Evolutionary conservation across 495 filamentous ascomycete species (phyloP), one percentile per base, ranked within the genome.

Genomic region (Xylaria intraflava): DNA sequence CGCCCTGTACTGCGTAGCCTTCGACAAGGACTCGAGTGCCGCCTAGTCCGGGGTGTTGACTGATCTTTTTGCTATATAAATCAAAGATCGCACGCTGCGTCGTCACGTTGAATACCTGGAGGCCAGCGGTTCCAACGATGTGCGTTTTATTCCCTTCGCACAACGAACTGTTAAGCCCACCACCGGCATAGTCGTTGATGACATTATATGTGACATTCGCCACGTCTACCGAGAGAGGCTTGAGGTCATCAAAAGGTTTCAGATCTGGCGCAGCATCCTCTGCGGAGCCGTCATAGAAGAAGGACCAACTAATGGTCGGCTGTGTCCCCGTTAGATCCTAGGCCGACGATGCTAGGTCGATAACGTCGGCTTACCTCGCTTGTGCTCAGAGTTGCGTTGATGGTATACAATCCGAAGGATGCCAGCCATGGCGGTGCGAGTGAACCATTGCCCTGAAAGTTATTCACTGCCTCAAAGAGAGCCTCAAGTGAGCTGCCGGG

Each of bases 361-460:
- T 4, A 29, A 29, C 27, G 9, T 29, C 9, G 4, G 27, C 27
- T 29, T 9, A 29, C 27, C 27, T 29, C 8, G 11, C 42, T 22
- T 2, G 17, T 53, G 56, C 68, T 67, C 42, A 64, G 42, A 1
- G 53, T 53, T 6, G 64, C 56, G 46, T 65, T 59, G 39, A 72
- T 66, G 16, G 65, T 45, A 58, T 68, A 72, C 58, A 69, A 69
- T 0, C 72, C 74, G 62, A 61, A 72, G 56, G 73, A 4, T 73
- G 55, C 69, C 62, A 38, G 53, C 63, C 50, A 75, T 49, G 17
- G 57, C 4, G 72, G 63, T 36, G 69, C 65, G 0, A 50, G 68
- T n/a, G n/a, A n/a, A 27, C 69, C 69, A 43, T 65, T 46, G 10
- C 58, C 26, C 26, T 62, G 53, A 31, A 65, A 55, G 2, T 56